These are phyloP conservation scores for Podospora anserina DNA, from an alignment of 495 filamentous ascomycete species.

Conservation along the genomic window DNA sequence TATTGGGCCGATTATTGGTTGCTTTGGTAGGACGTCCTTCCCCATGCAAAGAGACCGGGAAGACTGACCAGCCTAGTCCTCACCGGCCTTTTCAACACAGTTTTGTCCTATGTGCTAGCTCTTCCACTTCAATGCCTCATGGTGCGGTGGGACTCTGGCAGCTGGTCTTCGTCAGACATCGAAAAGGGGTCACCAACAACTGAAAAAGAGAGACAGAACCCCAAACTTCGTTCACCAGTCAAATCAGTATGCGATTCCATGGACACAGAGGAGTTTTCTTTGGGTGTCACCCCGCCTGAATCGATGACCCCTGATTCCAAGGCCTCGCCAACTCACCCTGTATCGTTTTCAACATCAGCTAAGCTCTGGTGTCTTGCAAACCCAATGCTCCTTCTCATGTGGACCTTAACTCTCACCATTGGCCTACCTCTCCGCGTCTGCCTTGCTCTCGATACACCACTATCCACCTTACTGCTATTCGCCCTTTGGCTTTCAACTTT, in stretches of 20 bases:
- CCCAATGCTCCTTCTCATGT: conserved; percentile 30
- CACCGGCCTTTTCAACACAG: conserved; percentile 31
- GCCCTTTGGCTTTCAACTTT: conserved; percentile 42
- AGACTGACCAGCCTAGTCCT: conserved; percentile 27
- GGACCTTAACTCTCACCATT: conserved; percentile 24
- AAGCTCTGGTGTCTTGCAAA: conserved; percentile 4
- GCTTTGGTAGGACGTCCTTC: conserved; percentile 34
- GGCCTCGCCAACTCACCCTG: neutral
- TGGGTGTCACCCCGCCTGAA: neutral
- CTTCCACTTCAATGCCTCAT: conserved; percentile 28
- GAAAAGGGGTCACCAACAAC: conserved; percentile 14
- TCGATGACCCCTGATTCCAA: neutral
- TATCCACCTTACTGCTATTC: conserved; percentile 38
- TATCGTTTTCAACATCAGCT: neutral
- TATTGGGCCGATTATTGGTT: conserved; percentile 36
- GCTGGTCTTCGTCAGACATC: neutral
- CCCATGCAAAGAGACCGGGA: neutral
- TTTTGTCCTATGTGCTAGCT: conserved; percentile 23
- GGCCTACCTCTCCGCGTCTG: conserved; percentile 32
- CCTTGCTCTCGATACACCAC: conserved; percentile 26
- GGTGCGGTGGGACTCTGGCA: conserved; percentile 23
- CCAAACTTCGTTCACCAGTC: conserved; percentile 1
- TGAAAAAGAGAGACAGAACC: neutral
- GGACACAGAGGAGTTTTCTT: conserved; percentile 8
- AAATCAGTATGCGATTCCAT: conserved; percentile 15